phyloP scores from a whole-genome alignment of 768 basidiomycete species.

The Mycena venus region DNA sequence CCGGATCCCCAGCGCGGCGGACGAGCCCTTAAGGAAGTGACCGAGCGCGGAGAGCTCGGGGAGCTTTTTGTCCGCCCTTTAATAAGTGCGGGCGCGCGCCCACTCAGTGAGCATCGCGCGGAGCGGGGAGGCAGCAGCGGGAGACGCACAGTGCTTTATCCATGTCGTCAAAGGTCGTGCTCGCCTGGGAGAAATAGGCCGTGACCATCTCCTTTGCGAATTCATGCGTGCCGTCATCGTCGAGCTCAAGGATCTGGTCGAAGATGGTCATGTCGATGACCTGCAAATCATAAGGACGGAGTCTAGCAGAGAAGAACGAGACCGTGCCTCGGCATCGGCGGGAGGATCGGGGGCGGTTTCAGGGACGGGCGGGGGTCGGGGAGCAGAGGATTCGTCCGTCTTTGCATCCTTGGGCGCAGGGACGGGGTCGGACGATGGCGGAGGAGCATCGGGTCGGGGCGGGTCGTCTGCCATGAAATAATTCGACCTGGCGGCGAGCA shows the following conservation, averaged over 20 bases:
- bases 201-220: slow-evolving; percentile 86
- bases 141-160: slow-evolving; percentile 80
- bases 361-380: background rate
- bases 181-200: slow-evolving; percentile 88
- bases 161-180: slow-evolving; percentile 82
- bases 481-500: background rate
- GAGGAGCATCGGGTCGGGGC: background rate
- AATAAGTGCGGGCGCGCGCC: slow-evolving; percentile 28
- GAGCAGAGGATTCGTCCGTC: background rate
- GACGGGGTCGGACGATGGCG: background rate
- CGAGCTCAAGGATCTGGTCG: slow-evolving; percentile 90
- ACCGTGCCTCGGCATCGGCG: background rate
- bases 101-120: slow-evolving; percentile 13
- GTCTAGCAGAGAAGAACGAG: background rate
- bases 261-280: slow-evolving; percentile 85
- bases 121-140: background rate
- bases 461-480: background rate
- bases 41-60: slow-evolving; percentile 78
- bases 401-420: background rate
- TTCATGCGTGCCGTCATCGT: slow-evolving; percentile 80
- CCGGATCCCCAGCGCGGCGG: slow-evolving; percentile 89
- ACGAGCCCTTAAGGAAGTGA: slow-evolving; percentile 98
- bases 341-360: background rate
- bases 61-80: slow-evolving; percentile 72
- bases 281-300: background rate